Percentiles rank a stretch among this genome's conserved stretches.
Conservation (phyloP, 2,329 filamentous ascomycete species). For the Diaporthe amygdali region DNA sequence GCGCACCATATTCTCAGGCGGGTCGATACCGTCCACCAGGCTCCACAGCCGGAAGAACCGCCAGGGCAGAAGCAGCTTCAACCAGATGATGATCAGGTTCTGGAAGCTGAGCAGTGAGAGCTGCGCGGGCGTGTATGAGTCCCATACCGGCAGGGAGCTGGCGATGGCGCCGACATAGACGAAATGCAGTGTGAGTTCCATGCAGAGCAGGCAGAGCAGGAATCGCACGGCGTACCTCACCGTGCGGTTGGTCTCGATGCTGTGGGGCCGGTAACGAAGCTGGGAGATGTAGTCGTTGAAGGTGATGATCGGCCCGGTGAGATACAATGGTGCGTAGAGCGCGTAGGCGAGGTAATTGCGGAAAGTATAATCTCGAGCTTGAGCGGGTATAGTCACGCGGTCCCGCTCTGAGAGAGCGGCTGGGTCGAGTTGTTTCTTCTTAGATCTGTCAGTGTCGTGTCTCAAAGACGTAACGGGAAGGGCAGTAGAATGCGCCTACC, state of each 20-base stretch:
- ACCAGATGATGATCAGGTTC: slow-evolving; percentile 96
- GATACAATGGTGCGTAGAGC: slow-evolving; percentile 91
- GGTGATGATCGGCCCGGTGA: slow-evolving; percentile 90
- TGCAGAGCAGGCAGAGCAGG: slow-evolving; percentile 76
- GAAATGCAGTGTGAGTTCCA: slow-evolving; percentile 92
- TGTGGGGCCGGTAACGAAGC: slow-evolving; percentile 73
- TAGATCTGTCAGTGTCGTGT: slow-evolving; percentile 66
- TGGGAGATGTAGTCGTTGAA: slow-evolving; percentile 99
- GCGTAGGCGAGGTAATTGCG: slow-evolving; percentile 89
- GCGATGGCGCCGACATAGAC: slow-evolving; percentile 94
- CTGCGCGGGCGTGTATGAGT: slow-evolving; percentile 82
- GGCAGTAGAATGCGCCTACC: slow-evolving; percentile 61
- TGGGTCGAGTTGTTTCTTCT: slow-evolving; percentile 98
- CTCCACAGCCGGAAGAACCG: slow-evolving; percentile 99
- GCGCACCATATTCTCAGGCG: slow-evolving; percentile 97
- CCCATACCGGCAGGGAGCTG: slow-evolving; percentile 80
- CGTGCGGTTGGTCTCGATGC: slow-evolving; percentile 73
- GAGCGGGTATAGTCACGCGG: slow-evolving; percentile 78
- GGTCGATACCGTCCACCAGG: slow-evolving; percentile 87
- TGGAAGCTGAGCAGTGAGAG: slow-evolving; percentile 91
- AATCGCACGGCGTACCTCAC: slow-evolving; percentile 85
- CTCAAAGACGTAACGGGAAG: neutral
- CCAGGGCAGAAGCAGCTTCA: slow-evolving; percentile 96
- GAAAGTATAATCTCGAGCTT: slow-evolving; percentile 73
- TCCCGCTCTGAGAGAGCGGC: slow-evolving; percentile 87